Base-by-base conservation (phyloP, 805 yeast species). In the Monosporozyma yasuniensis region DNA sequence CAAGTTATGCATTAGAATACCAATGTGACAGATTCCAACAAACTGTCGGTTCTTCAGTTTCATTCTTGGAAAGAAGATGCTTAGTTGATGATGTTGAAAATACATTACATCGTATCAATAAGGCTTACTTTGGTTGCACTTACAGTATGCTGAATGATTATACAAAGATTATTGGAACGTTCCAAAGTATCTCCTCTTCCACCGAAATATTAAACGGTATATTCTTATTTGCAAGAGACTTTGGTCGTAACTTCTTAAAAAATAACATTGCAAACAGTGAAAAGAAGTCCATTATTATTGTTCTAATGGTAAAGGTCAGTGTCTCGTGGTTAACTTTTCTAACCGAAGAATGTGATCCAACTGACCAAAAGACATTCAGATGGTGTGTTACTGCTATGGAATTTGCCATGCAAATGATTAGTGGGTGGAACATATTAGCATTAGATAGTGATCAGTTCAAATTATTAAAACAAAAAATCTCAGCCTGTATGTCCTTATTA, bases 371-470 rank as follows among this genome's bases (percentile, higher is more conserved):
- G 58, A 91, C 98, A 0, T 93, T 91, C 63, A 74, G 95, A 58
- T 93, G 97, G 96, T 88, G 96, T 66, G 98, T 93, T 23, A 76
- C 87, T 12, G 98, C 99, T 0, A 74, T 93, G 58, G 99, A 93
- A 61, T 91, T 88, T 74, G 95, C 96, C 0, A 87, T 90, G 95
- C 89, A 85, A 56, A 83, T 91, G 79, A 89, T 96, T 0, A 77
- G 84, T 47, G 97, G 96, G 2, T 85, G 85, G 62, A 90, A 91
- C 61, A 89, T 93, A 38, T 70, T 91, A 47, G 86, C 90, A 0
- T 71, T 93, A 49, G 80, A 79, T 51, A 86, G 87, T 53, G 85
- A 79, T 22, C 90, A 87, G 60, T 93, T 90, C 61, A 71, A 77
- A 52, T 69, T 74, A 38, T 70, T 93, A 56, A 82, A 89, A 57